Percentiles rank a stretch among this genome's conserved stretches.
Evolutionary conservation across 306 rosid species (phyloP).

Genomic region (Luffa acutangula): DNA sequence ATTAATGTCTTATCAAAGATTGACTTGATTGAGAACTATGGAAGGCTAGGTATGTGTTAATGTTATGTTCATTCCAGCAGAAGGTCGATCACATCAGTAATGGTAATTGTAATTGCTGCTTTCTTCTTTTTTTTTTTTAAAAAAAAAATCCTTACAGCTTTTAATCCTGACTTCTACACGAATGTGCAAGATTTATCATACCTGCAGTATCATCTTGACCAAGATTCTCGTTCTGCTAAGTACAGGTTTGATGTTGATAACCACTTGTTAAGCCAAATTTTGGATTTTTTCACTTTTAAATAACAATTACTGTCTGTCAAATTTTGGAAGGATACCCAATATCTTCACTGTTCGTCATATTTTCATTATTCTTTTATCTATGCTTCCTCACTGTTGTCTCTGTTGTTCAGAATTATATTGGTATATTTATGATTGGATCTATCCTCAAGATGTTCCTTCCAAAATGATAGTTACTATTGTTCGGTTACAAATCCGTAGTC

Average conservation of each 20-base stretch:
- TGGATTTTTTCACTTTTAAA: background rate
- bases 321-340: background rate
- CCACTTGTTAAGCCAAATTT: background rate
- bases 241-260: constrained; percentile 53
- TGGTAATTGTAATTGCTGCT: background rate
- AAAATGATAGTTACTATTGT: background rate
- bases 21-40: constrained; percentile 85
- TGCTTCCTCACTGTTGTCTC: background rate
- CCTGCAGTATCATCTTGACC: constrained; percentile 63
- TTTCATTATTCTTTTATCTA: background rate
- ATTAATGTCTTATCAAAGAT: constrained; percentile 83
- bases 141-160: constrained; percentile 38
- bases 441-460: background rate
- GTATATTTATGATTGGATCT: background rate
- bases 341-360: background rate
- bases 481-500: background rate
- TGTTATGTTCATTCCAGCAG: background rate
- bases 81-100: background rate
- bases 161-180: constrained; percentile 86
- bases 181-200: constrained; percentile 86
- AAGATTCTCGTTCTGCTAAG: constrained; percentile 76
- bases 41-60: constrained; percentile 54
- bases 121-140: constrained; percentile 5
- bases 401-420: background rate
- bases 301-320: background rate